These are phyloP conservation scores for Xylariaceae sp. DNA, from an alignment of 2,329 filamentous ascomycete genomes.

Conservation along the genomic window DNA sequence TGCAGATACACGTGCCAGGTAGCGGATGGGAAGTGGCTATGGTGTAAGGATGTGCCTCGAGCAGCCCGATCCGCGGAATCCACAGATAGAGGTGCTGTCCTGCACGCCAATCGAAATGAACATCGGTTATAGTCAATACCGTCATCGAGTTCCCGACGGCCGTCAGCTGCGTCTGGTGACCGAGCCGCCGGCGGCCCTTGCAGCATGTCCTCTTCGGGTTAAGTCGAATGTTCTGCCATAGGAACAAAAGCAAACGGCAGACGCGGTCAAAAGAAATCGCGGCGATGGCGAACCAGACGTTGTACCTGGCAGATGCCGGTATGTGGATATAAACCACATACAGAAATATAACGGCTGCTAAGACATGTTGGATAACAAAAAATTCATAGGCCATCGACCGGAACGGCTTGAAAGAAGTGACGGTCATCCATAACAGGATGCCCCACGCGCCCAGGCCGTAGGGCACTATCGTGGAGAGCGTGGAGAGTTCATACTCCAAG, in stretches of 20 bases:
- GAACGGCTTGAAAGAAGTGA: constrained; percentile 58
- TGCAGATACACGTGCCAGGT: constrained; percentile 48
- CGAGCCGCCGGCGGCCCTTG: constrained; percentile 43
- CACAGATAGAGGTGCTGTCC: constrained; percentile 59
- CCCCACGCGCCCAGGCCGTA: constrained; percentile 64
- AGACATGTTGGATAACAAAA: constrained; percentile 63
- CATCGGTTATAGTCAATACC: constrained; percentile 53
- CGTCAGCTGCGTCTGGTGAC: constrained; percentile 46
- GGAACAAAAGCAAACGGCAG: constrained; percentile 42
- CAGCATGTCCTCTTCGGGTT: constrained; percentile 38
- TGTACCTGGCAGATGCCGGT: constrained; percentile 52
- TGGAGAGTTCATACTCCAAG: constrained; percentile 50
- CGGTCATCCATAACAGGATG: constrained; percentile 58
- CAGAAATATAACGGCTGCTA: constrained; percentile 55
- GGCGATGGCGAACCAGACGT: constrained; percentile 61
- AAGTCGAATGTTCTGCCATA: constrained; percentile 49
- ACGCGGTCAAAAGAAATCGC: constrained; percentile 58
- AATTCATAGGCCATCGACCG: constrained; percentile 63
- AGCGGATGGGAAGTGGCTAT: constrained; percentile 51
- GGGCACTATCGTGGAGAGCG: constrained; percentile 56
- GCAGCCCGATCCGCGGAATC: constrained; percentile 47
- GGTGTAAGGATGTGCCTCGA: constrained; percentile 58
- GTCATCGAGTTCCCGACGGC: constrained; percentile 48
- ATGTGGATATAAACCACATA: constrained; percentile 61
- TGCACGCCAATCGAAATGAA: constrained; percentile 53